These are phyloP conservation scores for Dysphania ambrosioides DNA, from an alignment of 148 eudicot species.

Conservation along the genomic window DNA sequence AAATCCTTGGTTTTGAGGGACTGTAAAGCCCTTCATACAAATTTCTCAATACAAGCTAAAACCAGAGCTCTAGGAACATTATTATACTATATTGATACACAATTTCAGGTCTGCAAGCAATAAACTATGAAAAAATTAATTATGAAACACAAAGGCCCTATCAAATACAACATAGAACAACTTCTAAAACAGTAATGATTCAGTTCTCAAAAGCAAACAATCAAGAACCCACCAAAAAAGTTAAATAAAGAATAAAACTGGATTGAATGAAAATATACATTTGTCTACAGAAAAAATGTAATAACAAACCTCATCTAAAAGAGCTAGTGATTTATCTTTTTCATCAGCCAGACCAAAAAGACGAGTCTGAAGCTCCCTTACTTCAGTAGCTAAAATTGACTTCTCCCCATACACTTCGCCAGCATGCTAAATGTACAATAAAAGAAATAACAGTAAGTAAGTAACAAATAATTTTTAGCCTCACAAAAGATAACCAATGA, in stretches of 20 bases:
- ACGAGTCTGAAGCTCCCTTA: slow-evolving; percentile 83
- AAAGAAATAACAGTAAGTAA: not conserved
- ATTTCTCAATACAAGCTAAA: not conserved
- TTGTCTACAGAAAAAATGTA: too few species aligned
- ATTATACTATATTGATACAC: not conserved
- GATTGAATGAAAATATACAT: not conserved
- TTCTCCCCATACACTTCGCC: slow-evolving; percentile 93
- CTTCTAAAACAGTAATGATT: not conserved
- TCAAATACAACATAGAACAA: not conserved
- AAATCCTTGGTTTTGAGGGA: too few species aligned
- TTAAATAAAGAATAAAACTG: too few species aligned
- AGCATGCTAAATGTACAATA: slow-evolving; percentile 53
- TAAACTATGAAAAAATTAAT: not conserved
- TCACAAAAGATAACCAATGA: not conserved
- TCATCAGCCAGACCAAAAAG: slow-evolving; percentile 64
- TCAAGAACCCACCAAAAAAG: not conserved
- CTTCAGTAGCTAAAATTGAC: slow-evolving; percentile 78
- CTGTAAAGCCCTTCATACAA: not conserved
- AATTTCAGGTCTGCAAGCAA: not conserved
- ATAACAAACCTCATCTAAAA: slow-evolving; percentile 66
- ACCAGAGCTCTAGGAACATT: not conserved
- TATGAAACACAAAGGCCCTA: not conserved
- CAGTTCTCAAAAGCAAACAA: too few species aligned
- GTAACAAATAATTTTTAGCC: not conserved
- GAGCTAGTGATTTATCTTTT: slow-evolving; percentile 62